These are phyloP conservation scores for Abelmoschus esculentus DNA, from an alignment of 345 rosid species.

Conservation along the genomic window DNA sequence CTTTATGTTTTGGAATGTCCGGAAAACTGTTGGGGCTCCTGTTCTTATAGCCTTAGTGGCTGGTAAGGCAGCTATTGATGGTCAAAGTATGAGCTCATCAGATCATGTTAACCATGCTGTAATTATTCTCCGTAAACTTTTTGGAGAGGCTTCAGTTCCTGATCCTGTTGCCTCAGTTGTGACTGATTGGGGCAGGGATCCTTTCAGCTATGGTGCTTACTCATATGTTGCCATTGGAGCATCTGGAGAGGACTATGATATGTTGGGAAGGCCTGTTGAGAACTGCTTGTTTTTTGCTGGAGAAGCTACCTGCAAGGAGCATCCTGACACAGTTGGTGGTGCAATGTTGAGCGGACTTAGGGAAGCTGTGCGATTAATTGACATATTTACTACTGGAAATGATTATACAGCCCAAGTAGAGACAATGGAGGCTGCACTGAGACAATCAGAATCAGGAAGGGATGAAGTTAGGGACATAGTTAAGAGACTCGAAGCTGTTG, in stretches of 20 bases:
- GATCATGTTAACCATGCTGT: conserved; percentile 87
- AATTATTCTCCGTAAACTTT: conserved; percentile 86
- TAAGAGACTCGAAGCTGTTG: conserved; percentile 88
- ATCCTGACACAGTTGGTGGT: conserved; percentile 99
- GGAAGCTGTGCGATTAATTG: conserved; percentile 95
- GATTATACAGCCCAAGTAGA: conserved; percentile 89
- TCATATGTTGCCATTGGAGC: conserved; percentile 97
- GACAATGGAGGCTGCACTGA: conserved; percentile 76
- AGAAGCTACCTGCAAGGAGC: conserved; percentile 99
- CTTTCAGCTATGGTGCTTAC: conserved; percentile 95
- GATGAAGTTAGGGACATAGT: conserved; percentile 95
- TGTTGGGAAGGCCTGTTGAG: conserved; percentile 85
- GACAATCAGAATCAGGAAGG: conserved; percentile 66
- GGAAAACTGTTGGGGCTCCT: conserved; percentile 95
- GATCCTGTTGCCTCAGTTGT: conserved; percentile 94
- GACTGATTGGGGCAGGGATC: conserved; percentile 99
- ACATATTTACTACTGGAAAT: conserved; percentile 73
- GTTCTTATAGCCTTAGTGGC: conserved; percentile 94
- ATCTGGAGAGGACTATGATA: conserved; percentile 98
- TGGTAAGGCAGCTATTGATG: conserved; percentile 92
- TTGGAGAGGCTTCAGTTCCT: conserved; percentile 83
- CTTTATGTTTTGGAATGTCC: conserved; percentile 99
- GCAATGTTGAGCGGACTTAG: conserved; percentile 99
- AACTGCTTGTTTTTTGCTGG: conserved; percentile 97
- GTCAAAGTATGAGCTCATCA: conserved; percentile 53